Evolutionary conservation across 495 filamentous ascomycete genomes (phyloP).

Genomic region (Penicillium bovifimosum): DNA sequence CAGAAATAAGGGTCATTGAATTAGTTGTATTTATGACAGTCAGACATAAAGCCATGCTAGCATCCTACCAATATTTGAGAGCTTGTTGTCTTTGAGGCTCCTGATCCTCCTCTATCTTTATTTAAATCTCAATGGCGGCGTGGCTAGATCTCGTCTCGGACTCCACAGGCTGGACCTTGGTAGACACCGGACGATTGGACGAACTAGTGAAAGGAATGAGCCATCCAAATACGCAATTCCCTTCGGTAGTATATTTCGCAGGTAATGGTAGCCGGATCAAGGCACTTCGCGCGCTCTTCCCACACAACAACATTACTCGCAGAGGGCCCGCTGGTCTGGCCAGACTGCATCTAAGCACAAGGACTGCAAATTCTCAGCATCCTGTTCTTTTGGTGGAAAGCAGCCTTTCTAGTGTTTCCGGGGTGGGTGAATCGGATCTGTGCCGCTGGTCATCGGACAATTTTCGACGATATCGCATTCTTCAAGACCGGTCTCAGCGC

Average conservation of each 20-base stretch:
- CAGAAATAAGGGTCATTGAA: neutral
- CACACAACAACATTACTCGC: conserved; percentile 15
- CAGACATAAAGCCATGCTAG: neutral
- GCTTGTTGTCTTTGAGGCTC: neutral
- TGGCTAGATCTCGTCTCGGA: conserved; percentile 7
- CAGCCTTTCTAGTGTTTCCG: neutral
- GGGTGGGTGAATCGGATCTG: neutral
- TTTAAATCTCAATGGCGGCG: neutral
- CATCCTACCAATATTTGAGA: neutral
- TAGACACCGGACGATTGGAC: conserved; percentile 6
- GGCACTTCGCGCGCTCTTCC: conserved; percentile 10
- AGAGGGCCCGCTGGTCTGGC: conserved; percentile 7
- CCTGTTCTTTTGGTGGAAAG: conserved; percentile 14
- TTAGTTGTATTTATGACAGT: neutral
- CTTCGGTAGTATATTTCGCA: conserved; percentile 10
- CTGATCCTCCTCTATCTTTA: neutral
- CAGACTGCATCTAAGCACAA: conserved; percentile 9
- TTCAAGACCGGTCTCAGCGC: neutral
- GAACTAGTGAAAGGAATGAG: conserved; percentile 4
- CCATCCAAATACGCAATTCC: conserved; percentile 9
- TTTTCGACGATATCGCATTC: conserved; percentile 2
- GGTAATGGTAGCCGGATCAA: conserved; percentile 8
- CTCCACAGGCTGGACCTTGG: conserved; percentile 2
- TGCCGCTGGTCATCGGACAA: conserved; percentile 4
- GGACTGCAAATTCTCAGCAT: conserved; percentile 3